Conservation (phyloP, 257 asterid species). For the Avicennia marina region DNA sequence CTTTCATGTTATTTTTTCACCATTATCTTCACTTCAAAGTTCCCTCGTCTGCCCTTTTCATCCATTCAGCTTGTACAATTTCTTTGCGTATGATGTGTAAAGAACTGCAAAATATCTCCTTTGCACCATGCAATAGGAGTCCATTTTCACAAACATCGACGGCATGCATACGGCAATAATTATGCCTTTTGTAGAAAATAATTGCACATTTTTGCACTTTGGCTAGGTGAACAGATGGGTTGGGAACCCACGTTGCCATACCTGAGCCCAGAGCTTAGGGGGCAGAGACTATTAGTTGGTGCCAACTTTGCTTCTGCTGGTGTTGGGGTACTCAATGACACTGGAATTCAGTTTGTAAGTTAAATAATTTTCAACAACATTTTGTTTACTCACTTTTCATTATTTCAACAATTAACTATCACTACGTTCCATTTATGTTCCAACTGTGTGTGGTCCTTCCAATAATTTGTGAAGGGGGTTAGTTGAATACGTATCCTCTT, state of each 20-base stretch:
- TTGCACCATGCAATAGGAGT: too few species aligned
- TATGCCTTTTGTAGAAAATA: background rate
- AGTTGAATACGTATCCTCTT: too few species aligned
- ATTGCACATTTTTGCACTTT: background rate
- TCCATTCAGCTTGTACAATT: background rate
- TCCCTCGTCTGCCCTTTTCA: background rate
- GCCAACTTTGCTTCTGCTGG: constrained; percentile 91
- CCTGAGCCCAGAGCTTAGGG: constrained; percentile 53
- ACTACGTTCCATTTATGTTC: too few species aligned
- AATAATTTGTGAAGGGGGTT: too few species aligned
- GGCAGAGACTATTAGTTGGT: constrained; percentile 54
- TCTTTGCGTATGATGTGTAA: too few species aligned
- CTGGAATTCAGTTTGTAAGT: constrained; percentile 78
- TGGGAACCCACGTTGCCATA: constrained; percentile 65
- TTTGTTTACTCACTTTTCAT: background rate
- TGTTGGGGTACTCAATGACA: constrained; percentile 76
- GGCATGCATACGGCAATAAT: background rate
- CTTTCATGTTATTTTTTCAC: background rate
- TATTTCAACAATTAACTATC: background rate
- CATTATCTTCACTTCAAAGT: background rate
- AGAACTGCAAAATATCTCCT: too few species aligned
- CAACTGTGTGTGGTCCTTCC: too few species aligned
- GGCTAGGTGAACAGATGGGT: constrained; percentile 60
- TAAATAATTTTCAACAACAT: background rate
- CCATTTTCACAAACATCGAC: too few species aligned